Base-by-base conservation (phyloP, 371 early-diverging fungal species). In the Rhizopus microsporus region DNA sequence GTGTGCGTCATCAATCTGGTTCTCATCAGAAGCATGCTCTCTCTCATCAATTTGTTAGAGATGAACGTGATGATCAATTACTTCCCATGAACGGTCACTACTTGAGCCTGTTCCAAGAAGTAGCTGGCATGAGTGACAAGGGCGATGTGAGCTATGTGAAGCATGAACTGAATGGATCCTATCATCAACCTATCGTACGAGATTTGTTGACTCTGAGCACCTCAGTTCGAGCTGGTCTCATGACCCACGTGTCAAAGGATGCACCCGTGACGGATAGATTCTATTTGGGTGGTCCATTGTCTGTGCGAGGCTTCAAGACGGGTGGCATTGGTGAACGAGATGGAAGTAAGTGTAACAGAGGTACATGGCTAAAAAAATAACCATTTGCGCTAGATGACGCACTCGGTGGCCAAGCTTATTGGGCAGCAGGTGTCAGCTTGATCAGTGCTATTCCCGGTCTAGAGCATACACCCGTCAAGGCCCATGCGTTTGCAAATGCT, bases 241-340 rank as follows among this genome's bases (percentile, higher is more conserved):
- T 95, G 57, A 74, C 77, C n/a, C 76, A 84, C 3, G 58, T 88
- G 5, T 63, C 85, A 55, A 74, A 83, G 53, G 50, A 29, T 0
- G 50, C 53, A 10, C 37, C 7, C 0, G 67, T 92, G 8, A 83
- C 87, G 15, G 98, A 97, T 72, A 81, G 94, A 35, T 93, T 95
- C 71, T 83, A 86, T 60, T 65, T 96, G 42, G 96, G 98, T 17
- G 97, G 97, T 3, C 90, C 92, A 16, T 79, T 82, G 37, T 86
- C 88, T 12, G 80, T 97, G 9, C 81, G 98, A 48, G 98, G 98
- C 8, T 97, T 96, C 75, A 78, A 77, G 67, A 81, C 83, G 57
- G 81, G 85, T 57, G 96, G 98, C 7, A 77, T 97, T 45, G 97
- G 97, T 12, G 93, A 93, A 9, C 77, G 84, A 52, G 93, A 93